Base-by-base conservation (phyloP, 768 basidiomycete species). In the Mycena capillaripes region DNA sequence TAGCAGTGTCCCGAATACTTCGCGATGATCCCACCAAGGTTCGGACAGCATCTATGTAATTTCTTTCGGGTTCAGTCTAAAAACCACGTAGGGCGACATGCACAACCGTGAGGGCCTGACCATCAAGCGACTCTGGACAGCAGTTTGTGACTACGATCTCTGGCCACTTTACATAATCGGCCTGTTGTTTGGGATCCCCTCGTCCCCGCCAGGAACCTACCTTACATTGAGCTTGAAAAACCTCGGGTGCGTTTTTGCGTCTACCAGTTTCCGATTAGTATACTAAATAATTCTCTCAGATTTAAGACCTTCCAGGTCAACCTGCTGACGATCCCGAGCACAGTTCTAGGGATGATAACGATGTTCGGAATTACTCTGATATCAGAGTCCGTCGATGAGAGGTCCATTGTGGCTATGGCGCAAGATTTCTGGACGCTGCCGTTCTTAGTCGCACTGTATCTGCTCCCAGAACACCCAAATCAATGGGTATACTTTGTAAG, bases 101-200 rank as follows among this genome's bases (percentile, higher is more conserved):
- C 91, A 92, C 79, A 93, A 93, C 71, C 88, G 92, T 48, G 87
- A 93, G 79, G 90, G 87, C 0, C 76, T 93, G 16, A 83, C 87
- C 0, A 40, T 85, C 7, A 84, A 82, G 74, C 82, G 87, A 7
- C 77, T 92, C 5, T 91, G 89, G 87, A 81, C 79, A 9, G 88
- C 90, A 0, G 60, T 91, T 9, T 86, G 84, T 42, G 91, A 93
- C 76, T 92, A 88, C 66, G 90, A 91, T 75, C 79, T 92, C 12
- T 92, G 91, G 91, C 91, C 91, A 0, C 57, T 92, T 25, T 93
- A 93, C 76, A 83, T 90, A 32, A 79, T 90, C 11, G 88, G 89
- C 1, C 78, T 91, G 1, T 81, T 88, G 81, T 91, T 89, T 64
- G 84, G 86, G 25, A 87, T 90, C 69, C 87, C 90, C 16, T 78